Percentiles rank a stretch among this genome's conserved stretches.
Evolutionary conservation across 2,329 filamentous ascomycete genomes (phyloP).

Genomic region (Colletotrichum costaricense): DNA sequence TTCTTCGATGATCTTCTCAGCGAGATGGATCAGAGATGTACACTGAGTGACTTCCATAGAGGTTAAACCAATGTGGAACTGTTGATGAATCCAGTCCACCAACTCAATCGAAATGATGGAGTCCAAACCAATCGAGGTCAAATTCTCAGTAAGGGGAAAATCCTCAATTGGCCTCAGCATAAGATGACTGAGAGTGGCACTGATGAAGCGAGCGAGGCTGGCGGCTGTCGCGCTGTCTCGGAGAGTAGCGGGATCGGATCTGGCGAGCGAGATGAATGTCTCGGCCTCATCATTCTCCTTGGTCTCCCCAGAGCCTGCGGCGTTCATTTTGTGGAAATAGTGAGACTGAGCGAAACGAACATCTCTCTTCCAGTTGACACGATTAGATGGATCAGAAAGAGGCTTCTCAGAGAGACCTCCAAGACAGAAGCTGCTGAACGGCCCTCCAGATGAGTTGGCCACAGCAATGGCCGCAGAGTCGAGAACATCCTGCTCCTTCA

Average conservation of each 20-base stretch:
- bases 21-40: slow-evolving; percentile 12
- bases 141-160: slow-evolving; percentile 10
- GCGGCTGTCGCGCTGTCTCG: background rate
- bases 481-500: slow-evolving; percentile 23
- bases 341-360: slow-evolving; percentile 21
- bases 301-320: background rate
- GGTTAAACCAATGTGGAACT: slow-evolving; percentile 14
- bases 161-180: slow-evolving; percentile 19
- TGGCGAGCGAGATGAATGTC: slow-evolving; percentile 10
- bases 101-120: slow-evolving; percentile 30
- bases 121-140: slow-evolving; percentile 20
- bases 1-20: slow-evolving; percentile 18
- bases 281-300: slow-evolving; percentile 12
- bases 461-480: slow-evolving; percentile 7
- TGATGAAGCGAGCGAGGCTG: slow-evolving; percentile 15
- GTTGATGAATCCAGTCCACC: slow-evolving; percentile 30
- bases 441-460: slow-evolving; percentile 4
- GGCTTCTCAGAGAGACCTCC: slow-evolving; percentile 19
- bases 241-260: slow-evolving; percentile 11
- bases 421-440: slow-evolving; percentile 18
- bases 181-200: slow-evolving; percentile 10
- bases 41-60: slow-evolving; percentile 27
- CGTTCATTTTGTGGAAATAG: slow-evolving; percentile 16
- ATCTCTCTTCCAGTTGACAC: slow-evolving; percentile 23
- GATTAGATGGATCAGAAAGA: slow-evolving; percentile 16